A percentile compares a stretch with the other conserved stretches of the same genome.
Conservation (phyloP, 306 rosid genomes). For the Astragalus glycyphyllos region DNA sequence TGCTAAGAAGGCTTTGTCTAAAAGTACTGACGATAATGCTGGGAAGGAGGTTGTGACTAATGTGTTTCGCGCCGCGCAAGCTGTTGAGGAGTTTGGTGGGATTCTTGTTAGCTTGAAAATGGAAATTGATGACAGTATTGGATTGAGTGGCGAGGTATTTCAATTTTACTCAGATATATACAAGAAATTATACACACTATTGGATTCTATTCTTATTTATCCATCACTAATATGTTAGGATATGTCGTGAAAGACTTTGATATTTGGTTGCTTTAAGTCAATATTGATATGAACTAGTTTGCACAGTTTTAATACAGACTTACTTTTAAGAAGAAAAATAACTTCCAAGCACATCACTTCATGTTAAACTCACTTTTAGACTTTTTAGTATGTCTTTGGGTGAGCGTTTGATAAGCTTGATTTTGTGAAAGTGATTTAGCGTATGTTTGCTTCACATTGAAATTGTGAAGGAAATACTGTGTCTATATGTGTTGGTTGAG, state of each 20-base stretch:
- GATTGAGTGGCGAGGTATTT: conserved; percentile 85
- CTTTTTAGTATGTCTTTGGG: not conserved
- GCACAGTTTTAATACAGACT: too few relatives aligned
- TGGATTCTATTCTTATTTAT: conserved; percentile 13
- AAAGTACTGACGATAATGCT: conserved; percentile 65
- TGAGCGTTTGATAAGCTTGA: not conserved
- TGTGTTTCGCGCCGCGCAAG: conserved; percentile 81
- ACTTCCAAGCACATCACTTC: not conserved
- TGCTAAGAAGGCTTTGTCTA: conserved; percentile 67
- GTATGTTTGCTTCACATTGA: too few relatives aligned
- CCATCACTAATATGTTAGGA: not conserved
- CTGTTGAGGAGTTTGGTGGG: conserved; percentile 84
- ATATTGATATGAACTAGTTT: too few relatives aligned
- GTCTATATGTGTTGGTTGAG: too few relatives aligned
- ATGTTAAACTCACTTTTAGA: not conserved
- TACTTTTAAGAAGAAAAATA: too few relatives aligned
- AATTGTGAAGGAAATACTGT: too few relatives aligned
- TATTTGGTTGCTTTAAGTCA: not conserved
- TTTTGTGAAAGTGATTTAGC: too few relatives aligned
- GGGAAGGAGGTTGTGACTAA: conserved; percentile 71
- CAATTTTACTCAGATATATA: not conserved
- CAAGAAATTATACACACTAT: not conserved
- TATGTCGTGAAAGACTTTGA: not conserved
- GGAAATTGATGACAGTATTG: conserved; percentile 87
- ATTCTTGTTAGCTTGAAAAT: conserved; percentile 64